These are phyloP conservation scores for Neolecta irregularis DNA, from an alignment of 1,139 yeast species.

Conservation along the genomic window DNA sequence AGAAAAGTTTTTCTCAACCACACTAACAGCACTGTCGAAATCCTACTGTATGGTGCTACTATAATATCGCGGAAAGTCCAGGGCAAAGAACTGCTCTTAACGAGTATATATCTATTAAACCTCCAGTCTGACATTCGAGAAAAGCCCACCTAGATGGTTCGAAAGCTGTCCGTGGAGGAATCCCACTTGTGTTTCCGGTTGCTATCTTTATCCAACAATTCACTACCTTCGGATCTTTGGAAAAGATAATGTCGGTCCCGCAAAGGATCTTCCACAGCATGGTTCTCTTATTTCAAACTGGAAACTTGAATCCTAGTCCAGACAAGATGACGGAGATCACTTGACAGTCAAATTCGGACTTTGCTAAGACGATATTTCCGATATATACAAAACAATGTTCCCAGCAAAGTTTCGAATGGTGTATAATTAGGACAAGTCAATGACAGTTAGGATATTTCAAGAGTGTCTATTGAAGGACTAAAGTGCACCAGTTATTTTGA, in stretches of 20 bases:
- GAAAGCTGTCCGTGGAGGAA: conserved; percentile 92
- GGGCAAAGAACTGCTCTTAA: conserved; percentile 60
- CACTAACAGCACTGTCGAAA: too few species aligned
- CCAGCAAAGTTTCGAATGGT: conserved; percentile 63
- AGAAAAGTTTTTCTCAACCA: too few species aligned
- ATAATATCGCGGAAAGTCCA: conserved; percentile 63
- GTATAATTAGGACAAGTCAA: too few species aligned
- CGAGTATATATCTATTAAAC: conserved; percentile 14
- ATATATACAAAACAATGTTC: conserved; percentile 41
- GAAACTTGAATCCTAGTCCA: too few species aligned
- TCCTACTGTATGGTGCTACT: conserved; percentile 80
- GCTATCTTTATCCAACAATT: conserved; percentile 2
- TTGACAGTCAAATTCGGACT: conserved; percentile 77
- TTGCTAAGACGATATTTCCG: conserved; percentile 64
- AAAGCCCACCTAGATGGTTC: conserved; percentile 80
- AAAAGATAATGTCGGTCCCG: conserved; percentile 37
- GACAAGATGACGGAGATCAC: conserved; percentile 43
- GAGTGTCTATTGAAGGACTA: conserved; percentile 59
- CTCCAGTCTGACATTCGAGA: too few species aligned
- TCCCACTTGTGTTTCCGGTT: conserved; percentile 81
- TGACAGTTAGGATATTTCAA: conserved; percentile 63
- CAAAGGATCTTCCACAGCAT: conserved; percentile 67
- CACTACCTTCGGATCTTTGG: conserved; percentile 44
- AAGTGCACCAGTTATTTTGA: conserved; percentile 58
- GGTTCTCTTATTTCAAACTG: conserved; percentile 66